Conservation (phyloP, 768 basidiomycete species). For the Boletus pseudopeckii region DNA sequence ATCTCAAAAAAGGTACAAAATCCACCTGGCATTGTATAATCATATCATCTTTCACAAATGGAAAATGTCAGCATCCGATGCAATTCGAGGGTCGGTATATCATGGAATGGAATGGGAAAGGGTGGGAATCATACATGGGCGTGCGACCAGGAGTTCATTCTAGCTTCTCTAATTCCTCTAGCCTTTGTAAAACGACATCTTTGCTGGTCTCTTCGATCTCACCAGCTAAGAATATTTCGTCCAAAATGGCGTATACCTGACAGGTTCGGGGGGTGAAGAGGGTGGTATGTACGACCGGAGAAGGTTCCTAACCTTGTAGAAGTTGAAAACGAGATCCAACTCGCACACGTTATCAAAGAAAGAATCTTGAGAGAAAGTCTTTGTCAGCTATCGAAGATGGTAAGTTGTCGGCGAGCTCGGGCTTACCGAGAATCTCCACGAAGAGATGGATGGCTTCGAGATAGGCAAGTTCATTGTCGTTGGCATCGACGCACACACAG, state of each 20-base stretch:
- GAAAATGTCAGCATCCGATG: slow-evolving; percentile 12
- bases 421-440: slow-evolving; percentile 91
- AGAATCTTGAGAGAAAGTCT: slow-evolving; percentile 54
- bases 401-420: background rate
- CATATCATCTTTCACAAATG: slow-evolving; percentile 3
- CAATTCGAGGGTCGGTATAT: slow-evolving; percentile 5
- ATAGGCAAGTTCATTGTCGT: slow-evolving; percentile 97
- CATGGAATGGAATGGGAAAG: slow-evolving; percentile 1
- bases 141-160: slow-evolving; percentile 47
- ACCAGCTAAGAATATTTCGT: slow-evolving; percentile 97
- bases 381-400: background rate
- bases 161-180: slow-evolving; percentile 91
- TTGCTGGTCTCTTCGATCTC: slow-evolving; percentile 99
- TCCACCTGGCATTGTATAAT: background rate
- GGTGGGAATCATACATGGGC: slow-evolving; percentile 6
- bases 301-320: slow-evolving; percentile 72
- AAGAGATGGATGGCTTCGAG: slow-evolving; percentile 98
- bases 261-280: background rate
- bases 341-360: slow-evolving; percentile 99
- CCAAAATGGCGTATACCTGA: slow-evolving; percentile 95
- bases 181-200: slow-evolving; percentile 84
- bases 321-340: slow-evolving; percentile 97
- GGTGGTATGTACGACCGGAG: background rate
- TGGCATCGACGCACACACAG: slow-evolving; percentile 94
- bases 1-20: background rate